Percentiles rank a stretch among this genome's conserved stretches.
phyloP scores from a whole-genome alignment of 2,329 filamentous ascomycete species.

The Pseudocercospora fijiensis region DNA sequence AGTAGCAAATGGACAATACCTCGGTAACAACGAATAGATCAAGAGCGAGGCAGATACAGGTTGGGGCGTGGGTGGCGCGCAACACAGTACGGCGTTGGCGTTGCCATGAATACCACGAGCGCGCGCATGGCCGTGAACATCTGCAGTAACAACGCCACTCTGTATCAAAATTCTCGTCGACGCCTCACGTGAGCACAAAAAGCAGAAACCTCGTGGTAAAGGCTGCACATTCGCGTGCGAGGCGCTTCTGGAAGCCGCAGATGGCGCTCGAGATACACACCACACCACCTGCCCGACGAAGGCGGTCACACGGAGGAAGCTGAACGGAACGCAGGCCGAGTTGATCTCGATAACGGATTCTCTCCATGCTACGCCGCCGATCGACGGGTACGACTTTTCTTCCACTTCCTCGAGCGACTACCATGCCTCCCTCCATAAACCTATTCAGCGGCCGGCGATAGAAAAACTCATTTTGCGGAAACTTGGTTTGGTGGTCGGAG shows the following conservation, averaged over 20 bases:
- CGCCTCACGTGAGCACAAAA: background rate
- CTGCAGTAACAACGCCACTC: background rate
- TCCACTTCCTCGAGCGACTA: too few species aligned
- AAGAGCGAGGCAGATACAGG: background rate
- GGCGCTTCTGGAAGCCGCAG: background rate
- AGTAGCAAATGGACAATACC: background rate
- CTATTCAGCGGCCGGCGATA: too few species aligned
- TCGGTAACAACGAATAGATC: too few species aligned
- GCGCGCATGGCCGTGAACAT: background rate
- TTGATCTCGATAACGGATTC: too few species aligned
- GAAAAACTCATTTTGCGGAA: too few species aligned
- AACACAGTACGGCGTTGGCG: background rate
- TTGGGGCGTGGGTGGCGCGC: background rate
- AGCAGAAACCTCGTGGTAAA: background rate
- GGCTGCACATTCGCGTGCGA: background rate
- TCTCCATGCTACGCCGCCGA: too few species aligned
- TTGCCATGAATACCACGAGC: background rate
- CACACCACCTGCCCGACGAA: background rate
- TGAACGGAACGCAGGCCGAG: too few species aligned
- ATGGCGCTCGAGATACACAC: background rate
- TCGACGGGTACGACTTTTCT: too few species aligned
- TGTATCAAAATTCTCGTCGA: background rate
- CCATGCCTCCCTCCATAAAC: too few species aligned
- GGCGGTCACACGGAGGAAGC: background rate
- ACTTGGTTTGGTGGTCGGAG: too few species aligned